phyloP scores from a whole-genome alignment of 192 early-diverging fungal genomes.

The Piromyces finnis region DNA sequence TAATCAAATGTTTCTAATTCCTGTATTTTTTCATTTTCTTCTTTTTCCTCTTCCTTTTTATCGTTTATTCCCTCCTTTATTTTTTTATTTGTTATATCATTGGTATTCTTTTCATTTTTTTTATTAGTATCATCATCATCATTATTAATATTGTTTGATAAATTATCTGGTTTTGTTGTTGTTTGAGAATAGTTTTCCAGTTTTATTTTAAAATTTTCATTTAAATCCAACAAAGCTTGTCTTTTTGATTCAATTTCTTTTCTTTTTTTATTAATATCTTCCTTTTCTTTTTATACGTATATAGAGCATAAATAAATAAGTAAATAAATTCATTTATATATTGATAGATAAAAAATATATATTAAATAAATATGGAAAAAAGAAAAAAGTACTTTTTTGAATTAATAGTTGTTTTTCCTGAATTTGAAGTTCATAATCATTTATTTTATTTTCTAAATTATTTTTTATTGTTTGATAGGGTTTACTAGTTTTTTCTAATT shows the following conservation, averaged over 20 bases:
- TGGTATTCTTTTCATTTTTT: too few relatives aligned
- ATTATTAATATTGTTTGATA: too few relatives aligned
- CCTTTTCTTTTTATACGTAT: not conserved
- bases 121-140: not conserved
- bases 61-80: too few relatives aligned
- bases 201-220: not conserved
- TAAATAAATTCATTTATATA: too few relatives aligned
- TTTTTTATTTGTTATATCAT: too few relatives aligned
- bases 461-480: not conserved
- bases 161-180: too few relatives aligned
- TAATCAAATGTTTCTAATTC: not conserved
- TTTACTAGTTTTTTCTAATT: not conserved
- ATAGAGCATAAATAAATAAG: too few relatives aligned
- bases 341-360: too few relatives aligned
- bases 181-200: not conserved
- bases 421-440: not conserved
- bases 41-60: not conserved
- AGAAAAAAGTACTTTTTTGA: not conserved
- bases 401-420: not conserved
- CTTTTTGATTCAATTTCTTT: not conserved
- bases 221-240: not conserved
- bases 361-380: too few relatives aligned
- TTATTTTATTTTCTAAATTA: not conserved
- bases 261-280: not conserved
- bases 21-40: not conserved